A percentile compares a stretch with the other conserved stretches of the same genome.
phyloP scores from a whole-genome alignment of 164 flowering plant species.

The Paratinospora sagittata region DNA sequence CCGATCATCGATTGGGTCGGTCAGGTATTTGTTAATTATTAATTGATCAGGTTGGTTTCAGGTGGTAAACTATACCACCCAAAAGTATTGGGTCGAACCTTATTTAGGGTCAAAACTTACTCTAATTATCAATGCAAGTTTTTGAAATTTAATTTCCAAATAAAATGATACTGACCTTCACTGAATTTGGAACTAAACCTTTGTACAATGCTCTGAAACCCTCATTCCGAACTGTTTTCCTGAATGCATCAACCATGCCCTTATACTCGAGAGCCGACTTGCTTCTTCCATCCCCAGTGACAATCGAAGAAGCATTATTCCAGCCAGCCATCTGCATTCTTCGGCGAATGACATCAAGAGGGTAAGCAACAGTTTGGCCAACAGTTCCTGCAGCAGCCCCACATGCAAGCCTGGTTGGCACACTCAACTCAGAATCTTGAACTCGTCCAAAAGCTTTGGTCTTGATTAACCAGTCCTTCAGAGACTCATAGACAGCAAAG shows the following conservation, averaged over 20 bases:
- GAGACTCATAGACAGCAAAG: slow-evolving; percentile 95
- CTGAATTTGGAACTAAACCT: slow-evolving; percentile 96
- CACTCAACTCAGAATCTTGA: slow-evolving; percentile 60
- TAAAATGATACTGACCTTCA: slow-evolving; percentile 87
- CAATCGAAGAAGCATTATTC: slow-evolving; percentile 79
- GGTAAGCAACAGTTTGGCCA: slow-evolving; percentile 97
- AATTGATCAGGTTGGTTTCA: too few species aligned
- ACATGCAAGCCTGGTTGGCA: slow-evolving; percentile 80
- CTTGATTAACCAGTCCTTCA: slow-evolving; percentile 80
- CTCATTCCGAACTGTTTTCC: slow-evolving; percentile 84
- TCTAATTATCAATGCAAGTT: too few species aligned
- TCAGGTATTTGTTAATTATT: too few species aligned
- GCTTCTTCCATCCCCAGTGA: slow-evolving; percentile 72
- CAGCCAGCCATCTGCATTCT: slow-evolving; percentile 99
- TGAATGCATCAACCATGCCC: slow-evolving; percentile 95
- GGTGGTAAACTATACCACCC: too few species aligned
- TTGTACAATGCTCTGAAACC: slow-evolving; percentile 92
- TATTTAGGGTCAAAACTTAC: too few species aligned
- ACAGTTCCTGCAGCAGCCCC: slow-evolving; percentile 98
- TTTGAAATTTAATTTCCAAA: too few species aligned
- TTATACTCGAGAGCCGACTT: slow-evolving; percentile 58
- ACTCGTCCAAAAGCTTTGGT: slow-evolving; percentile 59
- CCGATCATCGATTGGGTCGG: too few species aligned
- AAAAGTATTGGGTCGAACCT: too few species aligned
- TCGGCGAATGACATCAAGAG: slow-evolving; percentile 92